These are phyloP conservation scores for Tephrocybe rancida DNA, from an alignment of 768 basidiomycete species.

Conservation along the genomic window DNA sequence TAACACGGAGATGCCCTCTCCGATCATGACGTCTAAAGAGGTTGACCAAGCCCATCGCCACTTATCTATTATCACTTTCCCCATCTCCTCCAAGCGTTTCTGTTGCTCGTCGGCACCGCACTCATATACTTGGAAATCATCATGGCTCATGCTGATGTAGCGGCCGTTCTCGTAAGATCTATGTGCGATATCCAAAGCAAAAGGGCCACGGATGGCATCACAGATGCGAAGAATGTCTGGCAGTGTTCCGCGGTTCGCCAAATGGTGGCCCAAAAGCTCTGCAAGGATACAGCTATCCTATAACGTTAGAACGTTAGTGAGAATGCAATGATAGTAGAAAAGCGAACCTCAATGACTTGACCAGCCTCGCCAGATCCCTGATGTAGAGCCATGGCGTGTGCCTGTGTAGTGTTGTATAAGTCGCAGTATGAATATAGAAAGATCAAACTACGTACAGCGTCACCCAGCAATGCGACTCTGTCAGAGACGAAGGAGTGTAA, in stretches of 20 bases:
- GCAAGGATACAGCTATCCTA: slow-evolving; percentile 41
- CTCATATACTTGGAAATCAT: slow-evolving; percentile 23
- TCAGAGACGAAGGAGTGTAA: slow-evolving; percentile 40
- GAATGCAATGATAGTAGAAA: neutral
- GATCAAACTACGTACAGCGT: slow-evolving; percentile 36
- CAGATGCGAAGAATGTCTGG: slow-evolving; percentile 31
- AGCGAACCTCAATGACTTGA: slow-evolving; percentile 43
- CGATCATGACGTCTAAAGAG: slow-evolving; percentile 29
- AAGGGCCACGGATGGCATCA: slow-evolving; percentile 38
- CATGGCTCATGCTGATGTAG: slow-evolving; percentile 17
- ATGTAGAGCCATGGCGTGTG: slow-evolving; percentile 49
- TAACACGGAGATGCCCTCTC: slow-evolving; percentile 16
- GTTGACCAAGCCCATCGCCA: slow-evolving; percentile 47
- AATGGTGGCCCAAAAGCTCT: slow-evolving; percentile 22
- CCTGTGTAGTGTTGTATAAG: slow-evolving; percentile 17
- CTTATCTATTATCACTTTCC: slow-evolving; percentile 30
- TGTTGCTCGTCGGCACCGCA: slow-evolving; percentile 16
- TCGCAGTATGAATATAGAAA: neutral
- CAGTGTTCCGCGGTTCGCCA: slow-evolving; percentile 16
- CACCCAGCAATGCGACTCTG: slow-evolving; percentile 48
- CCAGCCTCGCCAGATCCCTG: slow-evolving; percentile 54
- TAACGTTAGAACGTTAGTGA: neutral
- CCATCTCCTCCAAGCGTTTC: slow-evolving; percentile 26
- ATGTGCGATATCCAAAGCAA: slow-evolving; percentile 27
- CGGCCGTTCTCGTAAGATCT: slow-evolving; percentile 17